Percentiles rank a stretch among this genome's conserved stretches.
Conservation (phyloP, 345 rosid genomes). For the Hibiscus syriacus region DNA sequence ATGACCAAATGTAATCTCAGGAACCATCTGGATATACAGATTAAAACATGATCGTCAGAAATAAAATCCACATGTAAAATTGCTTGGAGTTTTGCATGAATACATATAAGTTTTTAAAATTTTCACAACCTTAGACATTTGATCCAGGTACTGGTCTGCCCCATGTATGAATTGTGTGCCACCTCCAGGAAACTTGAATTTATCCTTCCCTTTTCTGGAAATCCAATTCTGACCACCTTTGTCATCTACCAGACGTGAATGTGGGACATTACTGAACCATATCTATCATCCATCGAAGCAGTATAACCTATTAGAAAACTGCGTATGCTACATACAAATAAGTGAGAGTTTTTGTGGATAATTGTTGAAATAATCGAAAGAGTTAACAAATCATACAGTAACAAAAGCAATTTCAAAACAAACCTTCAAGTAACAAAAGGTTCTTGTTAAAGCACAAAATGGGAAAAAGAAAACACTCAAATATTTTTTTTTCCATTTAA, state of each 20-base stretch:
- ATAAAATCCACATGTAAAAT: background rate
- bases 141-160: constrained; percentile 82
- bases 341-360: background rate
- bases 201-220: constrained; percentile 43
- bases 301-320: constrained; percentile 10
- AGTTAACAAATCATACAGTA: background rate
- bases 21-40: constrained; percentile 57
- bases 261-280: constrained; percentile 92
- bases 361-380: background rate
- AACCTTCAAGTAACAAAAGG: no score
- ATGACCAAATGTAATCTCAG: constrained; percentile 66
- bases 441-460: no score
- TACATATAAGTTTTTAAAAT: background rate
- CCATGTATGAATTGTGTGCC: constrained; percentile 98
- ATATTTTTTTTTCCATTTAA: no score
- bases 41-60: constrained; percentile 14
- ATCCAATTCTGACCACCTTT: constrained; percentile 99
- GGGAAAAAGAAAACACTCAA: no score
- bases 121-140: constrained; percentile 56
- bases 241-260: constrained; percentile 76
- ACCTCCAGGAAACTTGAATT: constrained; percentile 94
- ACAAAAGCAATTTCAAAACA: background rate
- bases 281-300: constrained; percentile 35
- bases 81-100: background rate
- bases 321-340: constrained; percentile 1